These are phyloP conservation scores for Annona squamosa DNA, from an alignment of 164 flowering plant genomes.

Conservation along the genomic window DNA sequence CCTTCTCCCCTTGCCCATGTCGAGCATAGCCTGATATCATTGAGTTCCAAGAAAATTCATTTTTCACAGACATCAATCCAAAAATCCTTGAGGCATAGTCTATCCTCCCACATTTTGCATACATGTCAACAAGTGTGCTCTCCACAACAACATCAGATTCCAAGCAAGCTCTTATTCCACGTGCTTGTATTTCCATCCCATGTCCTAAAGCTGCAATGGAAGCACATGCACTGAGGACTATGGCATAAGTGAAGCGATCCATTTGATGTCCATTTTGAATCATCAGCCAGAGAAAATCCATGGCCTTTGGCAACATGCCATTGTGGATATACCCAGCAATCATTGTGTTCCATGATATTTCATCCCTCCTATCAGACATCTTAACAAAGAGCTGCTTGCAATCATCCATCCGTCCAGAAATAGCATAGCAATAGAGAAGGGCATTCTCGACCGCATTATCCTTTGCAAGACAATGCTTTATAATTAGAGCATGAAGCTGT, in stretches of 20 bases:
- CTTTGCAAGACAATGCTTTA: constrained; percentile 35
- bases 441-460: constrained; percentile 62
- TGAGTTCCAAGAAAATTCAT: constrained; percentile 90
- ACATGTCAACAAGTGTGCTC: constrained; percentile 88
- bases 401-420: constrained; percentile 51
- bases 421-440: constrained; percentile 71
- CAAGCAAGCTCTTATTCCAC: constrained; percentile 54
- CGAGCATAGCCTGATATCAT: constrained; percentile 93
- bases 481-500: constrained; percentile 61
- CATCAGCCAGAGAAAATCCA: constrained; percentile 70
- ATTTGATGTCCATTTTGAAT: constrained; percentile 59
- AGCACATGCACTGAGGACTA: constrained; percentile 93
- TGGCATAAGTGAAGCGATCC: constrained; percentile 73
- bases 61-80: constrained; percentile 52
- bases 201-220: constrained; percentile 73
- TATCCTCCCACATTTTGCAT: constrained; percentile 79
- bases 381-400: constrained; percentile 59
- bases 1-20: constrained; percentile 70
- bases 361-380: constrained; percentile 69
- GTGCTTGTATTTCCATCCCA: constrained; percentile 89
- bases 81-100: constrained; percentile 73
- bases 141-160: constrained; percentile 83
- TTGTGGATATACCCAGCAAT: constrained; percentile 78
- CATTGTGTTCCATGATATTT: constrained; percentile 83
- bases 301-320: constrained; percentile 59